Conservation (phyloP, 768 basidiomycete genomes). For the Rhodotorula diobovata region DNA sequence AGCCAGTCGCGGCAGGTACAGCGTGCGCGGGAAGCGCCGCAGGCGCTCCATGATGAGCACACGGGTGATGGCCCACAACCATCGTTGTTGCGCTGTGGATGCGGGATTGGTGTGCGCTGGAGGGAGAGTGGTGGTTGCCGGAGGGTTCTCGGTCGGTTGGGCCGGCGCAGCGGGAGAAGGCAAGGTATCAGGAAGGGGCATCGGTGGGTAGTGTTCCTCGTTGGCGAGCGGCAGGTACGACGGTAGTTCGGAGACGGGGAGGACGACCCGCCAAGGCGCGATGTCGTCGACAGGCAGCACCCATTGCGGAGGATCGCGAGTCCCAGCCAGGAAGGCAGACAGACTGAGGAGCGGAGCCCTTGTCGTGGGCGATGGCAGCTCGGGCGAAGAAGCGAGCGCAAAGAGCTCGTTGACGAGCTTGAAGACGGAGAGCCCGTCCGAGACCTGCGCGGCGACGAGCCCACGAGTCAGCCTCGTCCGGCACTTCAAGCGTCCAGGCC, state of each 20-base stretch:
- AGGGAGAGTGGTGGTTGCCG: neutral
- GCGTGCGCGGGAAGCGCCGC: neutral
- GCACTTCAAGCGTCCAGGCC: no score
- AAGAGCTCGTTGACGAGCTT: slow-evolving; percentile 12
- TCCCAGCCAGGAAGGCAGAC: neutral
- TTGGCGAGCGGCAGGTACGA: slow-evolving; percentile 8
- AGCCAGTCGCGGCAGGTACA: neutral
- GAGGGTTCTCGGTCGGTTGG: neutral
- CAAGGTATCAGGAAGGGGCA: neutral
- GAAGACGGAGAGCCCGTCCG: slow-evolving; percentile 23
- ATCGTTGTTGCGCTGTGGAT: neutral
- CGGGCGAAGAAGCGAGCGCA: neutral
- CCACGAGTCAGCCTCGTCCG: neutral
- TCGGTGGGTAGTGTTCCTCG: slow-evolving; percentile 19
- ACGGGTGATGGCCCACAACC: slow-evolving; percentile 27
- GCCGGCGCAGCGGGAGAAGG: neutral
- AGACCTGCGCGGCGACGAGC: slow-evolving; percentile 1
- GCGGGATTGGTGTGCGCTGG: neutral
- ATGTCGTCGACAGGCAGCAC: neutral
- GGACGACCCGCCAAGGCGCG: neutral
- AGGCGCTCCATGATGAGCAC: neutral
- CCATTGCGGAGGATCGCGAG: neutral
- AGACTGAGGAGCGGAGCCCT: neutral
- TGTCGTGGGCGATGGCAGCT: neutral
- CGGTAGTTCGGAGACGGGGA: neutral